phyloP scores from a whole-genome alignment of 176 grass and related monocot species.

The Triticum dicoccoides region DNA sequence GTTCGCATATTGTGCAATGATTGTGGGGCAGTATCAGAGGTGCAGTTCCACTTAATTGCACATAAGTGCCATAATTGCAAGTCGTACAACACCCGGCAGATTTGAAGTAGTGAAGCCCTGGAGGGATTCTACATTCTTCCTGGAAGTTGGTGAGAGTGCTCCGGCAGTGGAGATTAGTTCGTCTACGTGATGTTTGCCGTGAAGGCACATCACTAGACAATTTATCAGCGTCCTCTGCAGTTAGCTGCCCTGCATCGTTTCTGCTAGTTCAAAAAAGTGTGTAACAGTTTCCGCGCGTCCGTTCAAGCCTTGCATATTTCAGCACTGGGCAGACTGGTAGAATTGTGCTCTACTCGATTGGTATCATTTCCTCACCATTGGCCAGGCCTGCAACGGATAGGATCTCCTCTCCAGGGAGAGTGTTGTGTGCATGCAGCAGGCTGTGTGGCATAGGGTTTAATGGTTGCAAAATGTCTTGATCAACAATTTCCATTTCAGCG shows the following conservation, averaged over 20 bases:
- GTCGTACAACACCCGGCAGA: slow-evolving; percentile 91
- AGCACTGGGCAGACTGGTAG: background rate
- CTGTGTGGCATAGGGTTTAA: background rate
- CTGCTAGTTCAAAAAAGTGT: background rate
- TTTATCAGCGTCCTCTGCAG: background rate
- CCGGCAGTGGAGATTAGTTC: background rate
- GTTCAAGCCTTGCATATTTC: background rate
- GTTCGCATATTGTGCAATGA: slow-evolving; percentile 91
- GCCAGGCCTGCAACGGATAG: background rate
- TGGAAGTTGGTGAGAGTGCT: background rate
- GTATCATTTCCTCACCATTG: background rate
- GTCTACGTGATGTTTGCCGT: background rate
- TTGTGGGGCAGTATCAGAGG: slow-evolving; percentile 54
- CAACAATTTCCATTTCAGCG: background rate
- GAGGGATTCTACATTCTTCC: background rate
- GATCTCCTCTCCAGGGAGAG: background rate
- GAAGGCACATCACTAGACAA: background rate
- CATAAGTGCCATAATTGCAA: slow-evolving; percentile 92
- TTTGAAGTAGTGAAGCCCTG: slow-evolving; percentile 24
- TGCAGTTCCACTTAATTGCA: slow-evolving; percentile 77
- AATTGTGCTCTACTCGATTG: background rate
- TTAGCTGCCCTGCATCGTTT: background rate
- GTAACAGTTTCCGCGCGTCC: background rate
- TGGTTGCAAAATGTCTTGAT: background rate
- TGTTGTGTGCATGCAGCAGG: background rate